phyloP scores from a whole-genome alignment of 148 eudicot species.

The Arbutus unedo region DNA sequence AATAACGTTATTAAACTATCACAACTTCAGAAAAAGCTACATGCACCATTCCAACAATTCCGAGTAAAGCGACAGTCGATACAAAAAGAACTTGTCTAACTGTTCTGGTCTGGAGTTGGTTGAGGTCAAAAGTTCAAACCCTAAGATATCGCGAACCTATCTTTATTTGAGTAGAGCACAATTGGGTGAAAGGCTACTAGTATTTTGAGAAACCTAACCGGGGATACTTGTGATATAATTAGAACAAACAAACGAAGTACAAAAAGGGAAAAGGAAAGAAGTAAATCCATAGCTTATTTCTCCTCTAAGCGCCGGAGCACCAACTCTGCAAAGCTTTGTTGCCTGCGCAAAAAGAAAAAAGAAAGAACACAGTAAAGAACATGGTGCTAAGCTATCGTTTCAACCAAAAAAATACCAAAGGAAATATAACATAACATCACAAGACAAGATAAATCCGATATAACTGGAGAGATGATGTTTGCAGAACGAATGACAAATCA shows the following conservation, averaged over 20 bases:
- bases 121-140: background rate
- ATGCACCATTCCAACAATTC: background rate
- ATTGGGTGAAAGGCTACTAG: background rate
- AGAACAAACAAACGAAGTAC: background rate
- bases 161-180: background rate
- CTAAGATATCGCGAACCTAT: background rate
- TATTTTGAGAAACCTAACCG: background rate
- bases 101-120: too few species aligned
- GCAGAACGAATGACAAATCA: too few species aligned
- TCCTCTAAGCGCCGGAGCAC: slow-evolving; percentile 61
- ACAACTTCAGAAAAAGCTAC: background rate
- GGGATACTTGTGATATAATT: background rate
- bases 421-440: background rate
- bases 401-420: background rate
- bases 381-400: background rate
- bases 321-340: slow-evolving; percentile 75
- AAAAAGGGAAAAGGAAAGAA: background rate
- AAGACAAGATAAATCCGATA: too few species aligned
- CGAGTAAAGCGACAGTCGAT: background rate
- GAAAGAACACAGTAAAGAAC: background rate
- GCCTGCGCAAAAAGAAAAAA: slow-evolving; percentile 47
- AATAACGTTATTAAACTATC: background rate
- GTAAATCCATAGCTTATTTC: slow-evolving; percentile 19
- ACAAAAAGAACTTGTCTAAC: too few species aligned
- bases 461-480: background rate